Evolutionary conservation across 2,329 filamentous ascomycete genomes (phyloP).

Genomic region (Fusarium staphyleae): DNA sequence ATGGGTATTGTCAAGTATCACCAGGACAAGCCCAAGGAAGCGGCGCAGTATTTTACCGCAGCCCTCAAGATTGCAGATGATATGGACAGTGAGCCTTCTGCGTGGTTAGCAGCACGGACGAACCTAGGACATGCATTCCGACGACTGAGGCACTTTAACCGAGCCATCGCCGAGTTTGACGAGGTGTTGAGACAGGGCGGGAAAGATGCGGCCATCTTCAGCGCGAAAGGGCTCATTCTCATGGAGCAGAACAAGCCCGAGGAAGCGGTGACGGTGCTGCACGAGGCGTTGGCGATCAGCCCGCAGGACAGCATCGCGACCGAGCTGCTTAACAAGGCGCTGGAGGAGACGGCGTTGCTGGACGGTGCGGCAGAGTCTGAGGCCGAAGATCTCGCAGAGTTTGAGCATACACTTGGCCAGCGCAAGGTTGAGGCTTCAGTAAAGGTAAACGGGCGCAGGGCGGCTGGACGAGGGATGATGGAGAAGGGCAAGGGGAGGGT

Average conservation of each 20-base stretch:
- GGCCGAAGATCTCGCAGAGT: slow-evolving; percentile 54
- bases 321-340: slow-evolving; percentile 75
- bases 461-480: slow-evolving; percentile 35
- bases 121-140: slow-evolving; percentile 91
- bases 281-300: slow-evolving; percentile 81
- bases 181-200: slow-evolving; percentile 84
- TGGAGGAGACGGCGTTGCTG: slow-evolving; percentile 65
- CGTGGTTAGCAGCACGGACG: slow-evolving; percentile 83
- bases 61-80: slow-evolving; percentile 80
- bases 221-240: slow-evolving; percentile 82
- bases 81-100: slow-evolving; percentile 80
- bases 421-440: slow-evolving; percentile 54
- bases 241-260: slow-evolving; percentile 77
- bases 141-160: slow-evolving; percentile 70
- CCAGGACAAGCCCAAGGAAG: slow-evolving; percentile 78
- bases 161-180: slow-evolving; percentile 83
- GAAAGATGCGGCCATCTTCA: slow-evolving; percentile 80
- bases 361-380: slow-evolving; percentile 56
- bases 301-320: slow-evolving; percentile 84
- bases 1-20: slow-evolving; percentile 97
- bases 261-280: slow-evolving; percentile 81
- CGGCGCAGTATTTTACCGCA: slow-evolving; percentile 77
- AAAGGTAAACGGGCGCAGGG: slow-evolving; percentile 44
- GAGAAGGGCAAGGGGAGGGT: slow-evolving; percentile 57
- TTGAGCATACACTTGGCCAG: slow-evolving; percentile 61